Conservation (phyloP, 2,329 filamentous ascomycete genomes). For the Calonectria montana region DNA sequence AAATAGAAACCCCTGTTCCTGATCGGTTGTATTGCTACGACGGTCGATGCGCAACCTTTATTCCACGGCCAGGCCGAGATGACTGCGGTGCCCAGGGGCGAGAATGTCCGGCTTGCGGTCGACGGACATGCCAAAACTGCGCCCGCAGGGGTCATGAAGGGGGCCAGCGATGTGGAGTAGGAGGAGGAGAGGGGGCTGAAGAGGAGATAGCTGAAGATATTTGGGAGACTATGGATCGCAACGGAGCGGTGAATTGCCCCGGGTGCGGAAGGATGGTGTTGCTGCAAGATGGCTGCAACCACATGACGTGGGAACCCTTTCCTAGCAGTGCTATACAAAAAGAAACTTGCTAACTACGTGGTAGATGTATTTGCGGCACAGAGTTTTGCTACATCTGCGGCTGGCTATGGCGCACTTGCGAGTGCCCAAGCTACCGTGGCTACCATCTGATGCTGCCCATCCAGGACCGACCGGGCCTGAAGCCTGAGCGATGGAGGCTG, state of each 20-base stretch:
- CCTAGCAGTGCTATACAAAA: no score
- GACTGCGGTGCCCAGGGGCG: slow-evolving; percentile 23
- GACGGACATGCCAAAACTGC: not conserved
- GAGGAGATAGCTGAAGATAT: slow-evolving; percentile 29
- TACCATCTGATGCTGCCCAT: slow-evolving; percentile 24
- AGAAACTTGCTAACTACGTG: not conserved
- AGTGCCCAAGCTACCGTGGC: slow-evolving; percentile 39
- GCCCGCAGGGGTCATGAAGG: not conserved
- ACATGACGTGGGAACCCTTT: slow-evolving; percentile 32
- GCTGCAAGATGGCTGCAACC: slow-evolving; percentile 39
- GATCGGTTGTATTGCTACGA: slow-evolving; percentile 39
- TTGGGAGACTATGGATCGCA: slow-evolving; percentile 40
- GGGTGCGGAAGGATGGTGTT: slow-evolving; percentile 35
- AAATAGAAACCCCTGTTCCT: not conserved
- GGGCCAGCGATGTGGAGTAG: slow-evolving; percentile 18
- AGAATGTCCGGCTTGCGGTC: slow-evolving; percentile 23
- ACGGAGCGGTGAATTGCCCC: slow-evolving; percentile 37
- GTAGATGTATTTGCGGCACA: slow-evolving; percentile 54
- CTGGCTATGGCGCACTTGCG: slow-evolving; percentile 52
- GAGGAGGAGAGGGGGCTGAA: slow-evolving; percentile 2
- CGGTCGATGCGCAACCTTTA: slow-evolving; percentile 34
- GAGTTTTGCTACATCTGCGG: slow-evolving; percentile 66
- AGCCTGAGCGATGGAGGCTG: slow-evolving; percentile 32
- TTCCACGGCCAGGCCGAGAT: slow-evolving; percentile 20
- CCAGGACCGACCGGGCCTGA: slow-evolving; percentile 25